Percentiles rank a stretch among this genome's conserved stretches.
Evolutionary conservation across 768 basidiomycete genomes (phyloP).

Genomic region (Cytidiella melzeri): DNA sequence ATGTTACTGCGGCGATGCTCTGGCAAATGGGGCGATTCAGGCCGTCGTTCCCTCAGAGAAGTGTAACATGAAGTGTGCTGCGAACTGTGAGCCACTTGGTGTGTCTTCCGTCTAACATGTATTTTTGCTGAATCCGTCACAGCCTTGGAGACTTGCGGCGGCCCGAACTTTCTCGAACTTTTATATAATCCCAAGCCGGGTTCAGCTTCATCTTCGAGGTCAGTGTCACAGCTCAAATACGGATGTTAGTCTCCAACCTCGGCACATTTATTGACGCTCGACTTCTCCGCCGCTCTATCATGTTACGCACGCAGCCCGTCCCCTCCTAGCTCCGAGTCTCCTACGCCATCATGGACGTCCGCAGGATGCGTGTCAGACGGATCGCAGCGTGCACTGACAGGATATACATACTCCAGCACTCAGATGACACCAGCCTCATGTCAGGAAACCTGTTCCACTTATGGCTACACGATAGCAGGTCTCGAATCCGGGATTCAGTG

Average conservation of each 20-base stretch:
- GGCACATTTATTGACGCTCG: too few relatives aligned
- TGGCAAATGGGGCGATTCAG: conserved; percentile 17
- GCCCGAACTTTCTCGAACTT: conserved; percentile 5
- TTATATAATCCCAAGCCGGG: conserved; percentile 10
- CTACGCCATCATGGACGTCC: conserved; percentile 14
- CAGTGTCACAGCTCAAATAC: too few relatives aligned
- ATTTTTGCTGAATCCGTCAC: background rate
- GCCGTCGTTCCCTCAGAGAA: conserved; percentile 9
- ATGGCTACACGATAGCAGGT: conserved; percentile 28
- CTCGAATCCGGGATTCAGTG: conserved; percentile 29
- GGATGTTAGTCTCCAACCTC: too few relatives aligned
- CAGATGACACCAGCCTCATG: conserved; percentile 26
- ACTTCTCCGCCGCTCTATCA: too few relatives aligned
- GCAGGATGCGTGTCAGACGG: conserved; percentile 18
- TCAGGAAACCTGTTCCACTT: conserved; percentile 23
- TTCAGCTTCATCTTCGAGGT: background rate
- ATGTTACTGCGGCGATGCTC: conserved; percentile 19
- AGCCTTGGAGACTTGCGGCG: conserved; percentile 12
- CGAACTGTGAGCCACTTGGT: conserved; percentile 14
- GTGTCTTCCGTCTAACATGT: background rate
- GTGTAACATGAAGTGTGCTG: conserved; percentile 18
- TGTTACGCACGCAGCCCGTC: too few relatives aligned
- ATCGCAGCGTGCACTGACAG: conserved; percentile 15
- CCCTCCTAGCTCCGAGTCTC: too few relatives aligned
- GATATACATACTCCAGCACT: conserved; percentile 16